A percentile compares a stretch with the other conserved stretches of the same genome.
These are phyloP conservation scores for Monilinia fructicola DNA, from an alignment of 2,329 filamentous ascomycete species.

Conservation along the genomic window DNA sequence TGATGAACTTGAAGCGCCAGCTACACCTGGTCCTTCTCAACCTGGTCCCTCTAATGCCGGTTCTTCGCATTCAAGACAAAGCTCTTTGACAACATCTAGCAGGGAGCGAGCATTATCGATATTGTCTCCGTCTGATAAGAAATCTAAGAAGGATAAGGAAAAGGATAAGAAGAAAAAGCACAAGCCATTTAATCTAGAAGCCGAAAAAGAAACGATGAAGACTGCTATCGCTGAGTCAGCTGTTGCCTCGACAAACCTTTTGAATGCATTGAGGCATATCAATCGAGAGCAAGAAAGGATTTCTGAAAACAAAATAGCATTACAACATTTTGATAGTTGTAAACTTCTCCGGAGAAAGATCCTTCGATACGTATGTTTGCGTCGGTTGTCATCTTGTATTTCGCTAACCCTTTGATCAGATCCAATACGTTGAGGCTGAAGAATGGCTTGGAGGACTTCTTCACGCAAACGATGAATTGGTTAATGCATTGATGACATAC, in stretches of 20 bases:
- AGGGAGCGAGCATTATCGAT: slow-evolving; percentile 29
- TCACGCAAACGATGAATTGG: slow-evolving; percentile 94
- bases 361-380: slow-evolving; percentile 67
- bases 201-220: slow-evolving; percentile 84
- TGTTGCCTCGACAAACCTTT: slow-evolving; percentile 85
- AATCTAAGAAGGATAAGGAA: slow-evolving; percentile 43
- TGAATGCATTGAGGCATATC: slow-evolving; percentile 83
- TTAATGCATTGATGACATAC: slow-evolving; percentile 88
- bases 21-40: slow-evolving; percentile 20
- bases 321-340: slow-evolving; percentile 79
- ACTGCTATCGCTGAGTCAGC: slow-evolving; percentile 85
- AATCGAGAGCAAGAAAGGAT: slow-evolving; percentile 87
- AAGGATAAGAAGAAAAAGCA: slow-evolving; percentile 55
- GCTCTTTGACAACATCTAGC: slow-evolving; percentile 25
- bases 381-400: neutral
- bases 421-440: slow-evolving; percentile 86
- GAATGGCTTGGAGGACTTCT: slow-evolving; percentile 89
- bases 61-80: slow-evolving; percentile 29
- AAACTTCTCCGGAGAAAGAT: slow-evolving; percentile 83
- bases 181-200: slow-evolving; percentile 76
- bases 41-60: slow-evolving; percentile 22
- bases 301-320: slow-evolving; percentile 75
- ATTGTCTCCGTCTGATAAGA: slow-evolving; percentile 39
- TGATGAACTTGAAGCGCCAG: slow-evolving; percentile 58
- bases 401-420: slow-evolving; percentile 48